These are phyloP conservation scores for Ampelomyces quisqualis DNA, from an alignment of 2,329 filamentous ascomycete genomes.

Conservation along the genomic window DNA sequence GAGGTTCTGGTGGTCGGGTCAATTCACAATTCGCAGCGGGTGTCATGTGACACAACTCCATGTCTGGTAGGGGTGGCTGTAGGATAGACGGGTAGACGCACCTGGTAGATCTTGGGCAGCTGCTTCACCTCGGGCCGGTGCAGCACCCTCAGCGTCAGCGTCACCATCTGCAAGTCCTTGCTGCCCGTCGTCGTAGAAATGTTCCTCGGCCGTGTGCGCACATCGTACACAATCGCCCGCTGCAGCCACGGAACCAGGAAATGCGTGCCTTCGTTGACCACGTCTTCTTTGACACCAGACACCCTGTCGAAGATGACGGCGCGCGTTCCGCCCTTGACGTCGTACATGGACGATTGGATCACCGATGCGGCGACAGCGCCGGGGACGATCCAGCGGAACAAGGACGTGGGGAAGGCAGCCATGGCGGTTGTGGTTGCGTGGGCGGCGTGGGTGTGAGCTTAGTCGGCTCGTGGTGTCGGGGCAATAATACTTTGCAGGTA, in stretches of 20 bases:
- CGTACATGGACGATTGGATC: slow-evolving; percentile 82
- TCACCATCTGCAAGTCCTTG: slow-evolving; percentile 99
- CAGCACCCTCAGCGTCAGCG: slow-evolving; percentile 91
- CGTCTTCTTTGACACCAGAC: slow-evolving; percentile 85
- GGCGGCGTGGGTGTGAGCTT: not conserved
- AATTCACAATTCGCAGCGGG: too few species aligned
- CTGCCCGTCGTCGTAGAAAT: slow-evolving; percentile 96
- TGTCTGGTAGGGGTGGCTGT: not conserved
- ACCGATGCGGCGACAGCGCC: slow-evolving; percentile 67
- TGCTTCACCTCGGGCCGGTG: slow-evolving; percentile 91
- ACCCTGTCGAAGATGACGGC: slow-evolving; percentile 98
- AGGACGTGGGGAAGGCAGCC: slow-evolving; percentile 38
- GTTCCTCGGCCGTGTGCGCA: slow-evolving; percentile 94
- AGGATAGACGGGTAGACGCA: slow-evolving; percentile 47
- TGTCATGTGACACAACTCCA: not conserved
- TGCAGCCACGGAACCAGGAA: slow-evolving; percentile 96
- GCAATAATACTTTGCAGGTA: slow-evolving; percentile 11
- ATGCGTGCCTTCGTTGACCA: slow-evolving; percentile 95
- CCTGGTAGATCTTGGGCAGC: slow-evolving; percentile 98
- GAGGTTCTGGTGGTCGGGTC: slow-evolving; percentile 91
- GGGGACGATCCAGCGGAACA: slow-evolving; percentile 65
- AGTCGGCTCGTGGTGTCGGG: slow-evolving; percentile 9
- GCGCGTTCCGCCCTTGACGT: slow-evolving; percentile 90
- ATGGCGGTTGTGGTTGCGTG: slow-evolving; percentile 21
- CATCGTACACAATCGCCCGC: slow-evolving; percentile 91